Evolutionary conservation across 2,329 filamentous ascomycete genomes (phyloP), one percentile per base, ranked within the genome.

Genomic region (Arthrobotrys sinensis): DNA sequence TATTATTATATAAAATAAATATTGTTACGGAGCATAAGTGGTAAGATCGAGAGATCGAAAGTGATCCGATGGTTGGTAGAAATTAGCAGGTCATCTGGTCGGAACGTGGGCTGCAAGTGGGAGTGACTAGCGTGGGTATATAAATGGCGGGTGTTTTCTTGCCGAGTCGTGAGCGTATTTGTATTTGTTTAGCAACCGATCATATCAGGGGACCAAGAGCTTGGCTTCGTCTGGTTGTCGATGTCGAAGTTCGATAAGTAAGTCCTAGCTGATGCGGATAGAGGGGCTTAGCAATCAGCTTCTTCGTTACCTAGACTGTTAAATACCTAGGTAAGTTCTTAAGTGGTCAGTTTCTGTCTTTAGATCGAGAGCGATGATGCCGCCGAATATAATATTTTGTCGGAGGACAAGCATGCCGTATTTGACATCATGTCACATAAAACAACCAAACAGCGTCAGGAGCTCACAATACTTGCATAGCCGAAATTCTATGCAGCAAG

Each of bases 381-480:
- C 45, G 45, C 43, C 28, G 28, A 34, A 1, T 16, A 8, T 63
- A 2, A 43, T 64, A n/a, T n/a, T n/a, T n/a, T 64, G 40, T 16
- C n/a, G 19, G 32, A 24, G 28, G 43, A 52, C 36, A 7, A 24
- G 48, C 28, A 12, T 14, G 8, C 52, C 40, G 4, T 70, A 12
- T 52, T 75, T 75, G 70, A 75, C 70, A 75, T 75, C 70, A 75
- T 75, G 43, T 28, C 52, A 55, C 70, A 75, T 57, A 63, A 63
- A 63, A 63, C 55, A 52, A 21, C 16, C 46, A 55, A 16, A 3
- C 5, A 62, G 28, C 55, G 28, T 55, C n/a, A 60, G 53, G 53
- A 60, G 53, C 53, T 60, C 53, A 24, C 11, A n/a, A n/a, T n/a
- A n/a, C 28, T 21, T 43, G 53, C 64, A 57, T 38, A 55, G 16